Evolutionary conservation across 1,139 yeast species (phyloP).

Genomic region (Scheffersomyces quercinus): DNA sequence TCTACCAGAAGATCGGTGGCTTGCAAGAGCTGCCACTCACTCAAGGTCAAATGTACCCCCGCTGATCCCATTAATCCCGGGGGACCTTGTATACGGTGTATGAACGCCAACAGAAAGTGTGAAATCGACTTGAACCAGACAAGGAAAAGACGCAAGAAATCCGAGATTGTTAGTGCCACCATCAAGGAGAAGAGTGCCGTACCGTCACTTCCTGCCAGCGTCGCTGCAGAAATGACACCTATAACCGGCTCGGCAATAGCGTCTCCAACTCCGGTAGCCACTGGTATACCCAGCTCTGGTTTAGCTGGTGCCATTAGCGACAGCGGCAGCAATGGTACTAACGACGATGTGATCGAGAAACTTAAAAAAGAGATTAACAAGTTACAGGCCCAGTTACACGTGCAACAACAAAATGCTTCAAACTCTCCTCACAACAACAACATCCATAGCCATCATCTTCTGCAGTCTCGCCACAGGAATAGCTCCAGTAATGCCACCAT

Average conservation of each 20-base stretch:
- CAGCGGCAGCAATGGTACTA: conserved; percentile 26
- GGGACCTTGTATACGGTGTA: conserved; percentile 75
- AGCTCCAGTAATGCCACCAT: conserved; percentile 1
- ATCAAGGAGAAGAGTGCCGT: conserved; percentile 1
- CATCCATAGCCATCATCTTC: conserved; percentile 5
- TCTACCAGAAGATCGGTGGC: conserved; percentile 48
- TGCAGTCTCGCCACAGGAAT: neutral
- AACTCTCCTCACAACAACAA: conserved; percentile 2
- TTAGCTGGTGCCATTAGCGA: neutral
- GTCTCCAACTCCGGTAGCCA: conserved; percentile 2
- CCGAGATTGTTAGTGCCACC: conserved; percentile 22
- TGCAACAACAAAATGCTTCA: conserved; percentile 7
- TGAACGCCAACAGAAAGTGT: conserved; percentile 63
- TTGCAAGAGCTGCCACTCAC: conserved; percentile 76
- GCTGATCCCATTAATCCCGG: conserved; percentile 56
- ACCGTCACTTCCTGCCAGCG: neutral
- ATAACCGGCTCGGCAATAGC: neutral
- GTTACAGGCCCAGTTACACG: conserved; percentile 22
- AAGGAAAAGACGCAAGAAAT: conserved; percentile 51
- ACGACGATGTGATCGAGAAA: conserved; percentile 13
- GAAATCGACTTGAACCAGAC: conserved; percentile 66
- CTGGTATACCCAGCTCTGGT: neutral
- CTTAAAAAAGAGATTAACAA: conserved; percentile 21
- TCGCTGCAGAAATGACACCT: neutral
- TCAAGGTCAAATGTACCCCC: conserved; percentile 83